Evolutionary conservation across 2,329 filamentous ascomycete genomes (phyloP), one percentile per base, ranked within the genome.

Genomic region (Westerdykella ornata): DNA sequence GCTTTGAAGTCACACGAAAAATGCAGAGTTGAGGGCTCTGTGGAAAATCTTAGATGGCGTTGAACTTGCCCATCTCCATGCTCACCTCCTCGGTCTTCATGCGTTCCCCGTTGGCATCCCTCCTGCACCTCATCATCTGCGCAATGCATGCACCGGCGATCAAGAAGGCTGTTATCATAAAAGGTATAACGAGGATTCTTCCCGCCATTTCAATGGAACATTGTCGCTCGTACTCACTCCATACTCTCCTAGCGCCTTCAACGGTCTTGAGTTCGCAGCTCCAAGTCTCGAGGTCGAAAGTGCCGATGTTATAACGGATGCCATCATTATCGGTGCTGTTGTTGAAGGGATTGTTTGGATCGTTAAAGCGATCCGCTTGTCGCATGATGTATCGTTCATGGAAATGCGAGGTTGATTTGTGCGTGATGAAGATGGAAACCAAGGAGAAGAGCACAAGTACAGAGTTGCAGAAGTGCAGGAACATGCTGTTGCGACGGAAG

Each of bases 251-350:
- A 0, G 55, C 57, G 8, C 55, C 56, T 1, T 35, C 18, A 0
- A 53, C 49, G 4, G 37, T 36, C 43, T 56, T 51, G 8, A 63
- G 49, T 15, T 62, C 57, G 41, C 61, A 65, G 8, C 52, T 45
- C 61, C 62, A 65, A 1, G 59, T 63, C 39, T 64, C 62, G 11
- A 65, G 53, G 22, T 65, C 62, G 37, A 65, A 65, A 17, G 46
- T 59, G 34, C 62, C 62, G 22, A 51, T 45, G 44, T 59, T 54
- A 46, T 65, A 65, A 18, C 57, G 54, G 39, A 54, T 37, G 26
- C 49, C 46, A 13, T 52, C 45, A 15, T 47, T 45, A n/a, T 43
- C 37, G 6, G 36, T 42, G n/a, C 42, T 4, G 5, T 17, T 14
- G 30, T 15, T 15, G 30, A 15, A 33, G 2, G n/a, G 30, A 4